These are phyloP conservation scores for Eucalyptus lansdowneana DNA, from an alignment of 345 rosid species.

Conservation along the genomic window DNA sequence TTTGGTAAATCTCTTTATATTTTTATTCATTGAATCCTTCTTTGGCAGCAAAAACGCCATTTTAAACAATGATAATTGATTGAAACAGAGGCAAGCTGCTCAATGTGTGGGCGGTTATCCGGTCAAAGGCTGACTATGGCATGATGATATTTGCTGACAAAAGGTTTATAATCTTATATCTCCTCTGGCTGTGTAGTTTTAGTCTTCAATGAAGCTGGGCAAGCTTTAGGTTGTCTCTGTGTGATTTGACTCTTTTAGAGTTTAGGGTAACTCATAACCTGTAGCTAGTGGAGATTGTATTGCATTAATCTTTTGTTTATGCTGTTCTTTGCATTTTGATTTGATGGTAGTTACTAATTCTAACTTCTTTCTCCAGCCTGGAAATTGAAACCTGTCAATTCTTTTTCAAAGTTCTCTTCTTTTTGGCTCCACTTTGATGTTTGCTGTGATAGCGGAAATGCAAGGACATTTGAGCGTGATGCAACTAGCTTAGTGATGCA, in stretches of 20 bases:
- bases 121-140: slow-evolving; percentile 98
- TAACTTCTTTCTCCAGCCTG: background rate
- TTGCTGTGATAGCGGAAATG: background rate
- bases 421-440: background rate
- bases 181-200: background rate
- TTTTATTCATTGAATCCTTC: background rate
- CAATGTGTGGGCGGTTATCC: slow-evolving; percentile 95
- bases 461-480: background rate
- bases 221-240: background rate
- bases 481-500: background rate
- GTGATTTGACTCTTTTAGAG: background rate
- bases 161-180: slow-evolving; percentile 20
- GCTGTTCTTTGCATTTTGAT: background rate
- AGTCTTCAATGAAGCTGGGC: background rate
- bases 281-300: background rate
- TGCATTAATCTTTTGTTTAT: background rate
- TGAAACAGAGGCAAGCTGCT: slow-evolving; percentile 93
- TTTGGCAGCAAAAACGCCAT: background rate
- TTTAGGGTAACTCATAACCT: background rate
- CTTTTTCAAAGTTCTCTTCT: background rate
- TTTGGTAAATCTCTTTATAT: slow-evolving; percentile 45
- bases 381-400: background rate
- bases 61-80: background rate
- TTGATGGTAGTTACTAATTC: background rate
- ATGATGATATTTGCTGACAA: slow-evolving; percentile 99